Evolutionary conservation across 1,139 yeast species (phyloP).

Genomic region (Scheffersomyces stambukii): DNA sequence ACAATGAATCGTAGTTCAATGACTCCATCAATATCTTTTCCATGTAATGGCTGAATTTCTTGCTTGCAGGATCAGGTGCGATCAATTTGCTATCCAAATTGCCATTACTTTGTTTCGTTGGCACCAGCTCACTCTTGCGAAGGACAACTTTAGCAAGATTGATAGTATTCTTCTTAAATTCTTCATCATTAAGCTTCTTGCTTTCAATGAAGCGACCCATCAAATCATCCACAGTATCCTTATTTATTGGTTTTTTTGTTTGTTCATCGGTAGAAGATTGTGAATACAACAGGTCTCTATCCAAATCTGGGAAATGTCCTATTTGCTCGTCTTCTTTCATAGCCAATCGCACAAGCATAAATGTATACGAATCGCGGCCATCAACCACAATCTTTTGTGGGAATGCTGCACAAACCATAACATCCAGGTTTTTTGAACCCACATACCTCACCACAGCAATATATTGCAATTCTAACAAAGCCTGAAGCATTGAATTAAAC

Average conservation of each 20-base stretch:
- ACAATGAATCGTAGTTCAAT: conserved; percentile 17
- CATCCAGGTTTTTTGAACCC: conserved; percentile 40
- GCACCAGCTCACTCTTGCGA: conserved; percentile 4
- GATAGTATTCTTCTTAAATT: conserved; percentile 5
- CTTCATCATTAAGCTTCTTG: conserved; percentile 6
- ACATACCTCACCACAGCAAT: conserved; percentile 64
- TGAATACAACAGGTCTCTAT: too few species aligned
- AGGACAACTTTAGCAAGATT: conserved; percentile 8
- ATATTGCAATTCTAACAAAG: conserved; percentile 45
- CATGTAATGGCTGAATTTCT: conserved; percentile 23
- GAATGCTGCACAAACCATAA: conserved; percentile 53
- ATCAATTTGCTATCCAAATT: conserved; percentile 15
- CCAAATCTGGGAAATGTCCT: conserved; percentile 54
- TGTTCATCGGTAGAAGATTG: conserved; percentile 3
- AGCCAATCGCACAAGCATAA: conserved; percentile 54
- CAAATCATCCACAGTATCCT: conserved; percentile 4
- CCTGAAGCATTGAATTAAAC: conserved; percentile 51
- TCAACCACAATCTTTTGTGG: conserved; percentile 34
- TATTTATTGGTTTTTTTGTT: too few species aligned
- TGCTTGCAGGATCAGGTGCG: conserved; percentile 28
- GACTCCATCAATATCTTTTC: conserved; percentile 24
- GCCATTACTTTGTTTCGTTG: conserved; percentile 5
- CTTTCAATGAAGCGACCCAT: conserved; percentile 10
- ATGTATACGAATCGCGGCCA: conserved; percentile 20
- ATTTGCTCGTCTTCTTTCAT: conserved; percentile 73